phyloP scores from a whole-genome alignment of 768 basidiomycete species.

The Roridomyces roridus region DNA sequence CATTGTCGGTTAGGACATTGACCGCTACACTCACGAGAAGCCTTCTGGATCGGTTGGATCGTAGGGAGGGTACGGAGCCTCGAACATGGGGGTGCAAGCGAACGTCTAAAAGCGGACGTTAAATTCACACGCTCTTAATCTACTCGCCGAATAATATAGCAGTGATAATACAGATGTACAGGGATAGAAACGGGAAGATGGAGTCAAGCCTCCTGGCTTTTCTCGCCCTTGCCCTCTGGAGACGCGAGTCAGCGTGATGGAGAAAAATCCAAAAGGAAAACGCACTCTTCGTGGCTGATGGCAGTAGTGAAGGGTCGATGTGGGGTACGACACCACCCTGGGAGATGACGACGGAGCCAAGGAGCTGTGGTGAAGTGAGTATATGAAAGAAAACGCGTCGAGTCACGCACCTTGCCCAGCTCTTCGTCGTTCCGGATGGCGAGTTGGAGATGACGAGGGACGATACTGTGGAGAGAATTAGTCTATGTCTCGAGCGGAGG shows the following conservation, averaged over 20 bases:
- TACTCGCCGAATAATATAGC: neutral
- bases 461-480: too few relatives aligned
- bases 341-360: too few relatives aligned
- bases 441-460: conserved; percentile 81
- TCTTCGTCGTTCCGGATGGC: conserved; percentile 85
- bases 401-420: too few relatives aligned
- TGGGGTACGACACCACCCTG: conserved; percentile 5
- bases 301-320: conserved; percentile 3
- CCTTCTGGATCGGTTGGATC: conserved; percentile 76
- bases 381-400: too few relatives aligned
- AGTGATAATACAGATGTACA: conserved; percentile 5
- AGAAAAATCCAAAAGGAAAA: neutral
- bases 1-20: neutral
- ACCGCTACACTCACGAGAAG: conserved; percentile 59
- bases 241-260: neutral
- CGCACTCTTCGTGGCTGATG: conserved; percentile 1
- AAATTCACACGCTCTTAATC: neutral
- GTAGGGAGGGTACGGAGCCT: conserved; percentile 69
- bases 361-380: too few relatives aligned
- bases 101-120: neutral
- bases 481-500: too few relatives aligned
- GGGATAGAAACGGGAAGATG: neutral
- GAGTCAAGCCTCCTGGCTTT: neutral
- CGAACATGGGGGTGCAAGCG: conserved; percentile 35
- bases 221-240: neutral